Conservation (phyloP, 305 asterid species). For the Fraxinus nigra region DNA sequence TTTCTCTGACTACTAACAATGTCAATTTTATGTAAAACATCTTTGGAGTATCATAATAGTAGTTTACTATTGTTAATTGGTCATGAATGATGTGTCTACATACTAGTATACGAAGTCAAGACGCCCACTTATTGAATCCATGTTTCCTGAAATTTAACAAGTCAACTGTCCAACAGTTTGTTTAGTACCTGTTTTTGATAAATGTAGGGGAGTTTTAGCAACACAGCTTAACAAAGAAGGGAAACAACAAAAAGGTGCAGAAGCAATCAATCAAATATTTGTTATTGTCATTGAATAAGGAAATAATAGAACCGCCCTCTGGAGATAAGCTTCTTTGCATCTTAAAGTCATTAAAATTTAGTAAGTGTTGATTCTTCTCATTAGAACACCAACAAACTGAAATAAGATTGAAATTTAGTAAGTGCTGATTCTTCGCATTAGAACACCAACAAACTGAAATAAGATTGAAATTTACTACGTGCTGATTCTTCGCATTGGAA, state of each 20-base stretch:
- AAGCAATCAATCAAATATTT: neutral
- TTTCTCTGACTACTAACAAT: neutral
- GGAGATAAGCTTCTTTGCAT: neutral
- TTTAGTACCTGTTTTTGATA: neutral
- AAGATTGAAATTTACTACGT: neutral
- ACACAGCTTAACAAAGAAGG: neutral
- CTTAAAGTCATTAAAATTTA: neutral
- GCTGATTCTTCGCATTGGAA: no score
- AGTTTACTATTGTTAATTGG: neutral
- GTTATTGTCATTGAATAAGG: neutral
- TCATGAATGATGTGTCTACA: neutral
- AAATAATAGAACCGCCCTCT: neutral
- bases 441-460: neutral
- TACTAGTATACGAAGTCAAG: neutral
- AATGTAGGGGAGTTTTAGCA: neutral
- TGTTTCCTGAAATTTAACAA: neutral
- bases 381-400: neutral
- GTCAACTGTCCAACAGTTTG: neutral
- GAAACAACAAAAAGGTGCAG: neutral
- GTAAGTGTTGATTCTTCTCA: no score
- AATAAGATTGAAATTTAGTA: neutral
- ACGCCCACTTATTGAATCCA: neutral
- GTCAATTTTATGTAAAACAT: neutral
- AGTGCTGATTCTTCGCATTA: no score
- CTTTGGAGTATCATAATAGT: neutral